phyloP scores from a whole-genome alignment of 306 rosid species.

The Notholithocarpus densiflorus region DNA sequence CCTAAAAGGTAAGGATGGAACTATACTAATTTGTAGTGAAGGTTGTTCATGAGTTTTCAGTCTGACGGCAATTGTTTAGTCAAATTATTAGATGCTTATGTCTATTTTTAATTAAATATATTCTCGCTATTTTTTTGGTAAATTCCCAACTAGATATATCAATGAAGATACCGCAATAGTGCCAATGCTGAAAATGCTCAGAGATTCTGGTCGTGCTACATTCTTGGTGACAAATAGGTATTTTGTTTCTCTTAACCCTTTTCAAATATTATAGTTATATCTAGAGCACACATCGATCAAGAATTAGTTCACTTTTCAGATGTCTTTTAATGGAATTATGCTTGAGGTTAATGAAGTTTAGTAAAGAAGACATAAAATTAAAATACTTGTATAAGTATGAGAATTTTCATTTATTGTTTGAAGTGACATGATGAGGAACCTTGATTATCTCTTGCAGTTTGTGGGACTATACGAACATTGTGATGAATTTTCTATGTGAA shows the following conservation, averaged over 20 bases:
- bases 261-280: not conserved
- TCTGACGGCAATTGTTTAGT: not conserved
- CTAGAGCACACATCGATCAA: not conserved
- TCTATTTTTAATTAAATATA: constrained; percentile 8
- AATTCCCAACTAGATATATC: constrained; percentile 58
- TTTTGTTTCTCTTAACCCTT: constrained; percentile 8
- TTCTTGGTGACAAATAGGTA: constrained; percentile 98
- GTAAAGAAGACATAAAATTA: not conserved
- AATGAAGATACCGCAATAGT: constrained; percentile 73
- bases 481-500: constrained; percentile 87
- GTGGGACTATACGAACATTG: constrained; percentile 95
- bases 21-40: constrained; percentile 12
- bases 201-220: constrained; percentile 88
- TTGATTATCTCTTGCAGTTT: constrained; percentile 51
- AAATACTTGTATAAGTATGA: not conserved
- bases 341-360: not conserved
- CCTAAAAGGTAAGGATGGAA: constrained; percentile 64
- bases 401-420: not conserved
- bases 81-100: constrained; percentile 19
- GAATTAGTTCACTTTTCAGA: not conserved
- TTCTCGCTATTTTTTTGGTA: constrained; percentile 2
- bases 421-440: not conserved
- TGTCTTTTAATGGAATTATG: not conserved
- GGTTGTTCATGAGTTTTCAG: not conserved
- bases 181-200: constrained; percentile 91